Evolutionary conservation across 202 grass and related monocot species (phyloP).

Genomic region (Schoenoplectus triqueter): DNA sequence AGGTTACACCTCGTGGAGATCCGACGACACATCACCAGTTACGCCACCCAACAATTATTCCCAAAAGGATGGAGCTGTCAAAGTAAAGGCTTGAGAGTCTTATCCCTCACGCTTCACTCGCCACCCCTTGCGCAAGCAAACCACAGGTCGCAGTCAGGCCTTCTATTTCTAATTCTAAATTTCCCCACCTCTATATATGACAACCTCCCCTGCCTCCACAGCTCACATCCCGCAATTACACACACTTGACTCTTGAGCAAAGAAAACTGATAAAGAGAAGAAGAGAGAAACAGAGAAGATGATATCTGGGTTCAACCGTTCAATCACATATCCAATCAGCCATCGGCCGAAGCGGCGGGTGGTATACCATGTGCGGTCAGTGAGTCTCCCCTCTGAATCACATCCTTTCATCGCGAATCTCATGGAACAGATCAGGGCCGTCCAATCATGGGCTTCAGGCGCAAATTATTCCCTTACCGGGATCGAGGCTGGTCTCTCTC

Average conservation of each 20-base stretch:
- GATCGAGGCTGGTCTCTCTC: conserved; percentile 39
- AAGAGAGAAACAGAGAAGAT: conserved; percentile 22
- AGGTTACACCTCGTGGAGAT: background rate
- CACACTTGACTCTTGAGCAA: background rate
- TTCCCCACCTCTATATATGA: background rate
- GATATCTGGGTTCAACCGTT: conserved; percentile 57
- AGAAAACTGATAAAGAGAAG: background rate
- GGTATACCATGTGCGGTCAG: conserved; percentile 46
- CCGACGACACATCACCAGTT: background rate
- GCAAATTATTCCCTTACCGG: conserved; percentile 35
- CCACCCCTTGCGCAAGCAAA: background rate
- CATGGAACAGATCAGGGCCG: conserved; percentile 52
- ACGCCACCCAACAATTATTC: background rate
- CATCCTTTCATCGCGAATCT: conserved; percentile 60
- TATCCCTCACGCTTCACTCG: background rate
- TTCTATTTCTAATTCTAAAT: background rate
- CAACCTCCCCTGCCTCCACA: background rate
- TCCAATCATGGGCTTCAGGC: conserved; percentile 47
- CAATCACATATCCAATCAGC: conserved; percentile 73
- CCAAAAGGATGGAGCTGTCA: background rate
- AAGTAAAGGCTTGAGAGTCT: background rate
- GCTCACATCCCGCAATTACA: background rate
- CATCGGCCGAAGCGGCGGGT: conserved; percentile 34
- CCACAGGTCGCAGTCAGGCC: background rate
- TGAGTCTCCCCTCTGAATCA: conserved; percentile 48